Conservation (phyloP, 257 asterid genomes). For the Petrea volubilis region DNA sequence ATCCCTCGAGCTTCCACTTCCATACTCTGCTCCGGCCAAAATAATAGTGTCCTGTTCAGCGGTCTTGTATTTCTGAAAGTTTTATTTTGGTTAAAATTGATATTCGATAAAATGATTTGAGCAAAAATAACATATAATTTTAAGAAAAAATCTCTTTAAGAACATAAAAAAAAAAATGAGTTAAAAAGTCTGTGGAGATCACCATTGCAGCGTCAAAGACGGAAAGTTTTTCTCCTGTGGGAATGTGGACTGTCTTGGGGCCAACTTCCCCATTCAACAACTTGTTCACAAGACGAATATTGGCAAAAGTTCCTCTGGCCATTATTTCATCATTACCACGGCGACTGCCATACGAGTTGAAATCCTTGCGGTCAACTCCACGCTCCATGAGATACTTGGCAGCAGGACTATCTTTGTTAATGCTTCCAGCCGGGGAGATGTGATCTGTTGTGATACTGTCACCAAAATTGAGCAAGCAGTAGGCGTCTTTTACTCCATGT, state of each 20-base stretch:
- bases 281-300: constrained; percentile 88
- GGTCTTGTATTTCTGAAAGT: constrained; percentile 75
- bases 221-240: constrained; percentile 75
- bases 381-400: constrained; percentile 75
- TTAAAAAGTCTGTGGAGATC: constrained; percentile 7
- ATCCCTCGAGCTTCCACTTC: constrained; percentile 98
- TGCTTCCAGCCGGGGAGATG: constrained; percentile 96
- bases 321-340: constrained; percentile 97
- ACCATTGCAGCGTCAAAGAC: constrained; percentile 97
- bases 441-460: constrained; percentile 96
- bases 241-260: constrained; percentile 86
- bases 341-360: constrained; percentile 95
- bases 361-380: constrained; percentile 83
- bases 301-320: constrained; percentile 98
- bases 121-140: not conserved
- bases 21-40: constrained; percentile 99
- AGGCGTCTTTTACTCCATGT: constrained; percentile 89
- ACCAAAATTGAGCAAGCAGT: constrained; percentile 89
- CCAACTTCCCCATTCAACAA: constrained; percentile 93
- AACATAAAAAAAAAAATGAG: not conserved
- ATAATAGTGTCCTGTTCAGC: constrained; percentile 78
- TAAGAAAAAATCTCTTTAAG: not conserved
- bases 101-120: not conserved
- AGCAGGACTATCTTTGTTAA: constrained; percentile 94
- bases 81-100: constrained; percentile 13